These are phyloP conservation scores for Rhodosporidiobolus sp. DNA, from an alignment of 768 basidiomycete genomes.

Conservation along the genomic window DNA sequence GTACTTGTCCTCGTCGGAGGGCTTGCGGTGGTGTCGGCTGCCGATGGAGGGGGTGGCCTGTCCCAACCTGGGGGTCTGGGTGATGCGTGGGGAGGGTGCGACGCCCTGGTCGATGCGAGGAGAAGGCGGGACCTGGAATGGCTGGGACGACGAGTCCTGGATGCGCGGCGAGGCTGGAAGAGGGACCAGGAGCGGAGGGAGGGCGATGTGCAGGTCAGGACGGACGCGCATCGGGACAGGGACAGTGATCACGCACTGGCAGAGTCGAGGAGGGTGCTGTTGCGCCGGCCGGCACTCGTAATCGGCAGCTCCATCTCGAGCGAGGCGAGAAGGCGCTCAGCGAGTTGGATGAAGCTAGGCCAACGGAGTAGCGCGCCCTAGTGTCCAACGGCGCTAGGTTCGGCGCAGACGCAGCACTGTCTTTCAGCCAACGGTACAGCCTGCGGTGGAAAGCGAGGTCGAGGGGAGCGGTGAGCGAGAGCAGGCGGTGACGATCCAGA, in stretches of 20 bases:
- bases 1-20: conserved; percentile 8
- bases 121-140: neutral
- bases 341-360: no score
- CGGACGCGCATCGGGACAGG: neutral
- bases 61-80: neutral
- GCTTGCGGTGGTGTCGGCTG: neutral
- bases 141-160: no score
- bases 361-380: no score
- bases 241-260: neutral
- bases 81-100: neutral
- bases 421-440: neutral
- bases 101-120: neutral
- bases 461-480: no score
- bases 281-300: conserved; percentile 10
- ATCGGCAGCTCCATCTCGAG: conserved; percentile 18
- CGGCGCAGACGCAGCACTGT: neutral
- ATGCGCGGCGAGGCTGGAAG: neutral
- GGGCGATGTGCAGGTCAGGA: neutral
- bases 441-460: no score
- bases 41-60: neutral
- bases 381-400: no score
- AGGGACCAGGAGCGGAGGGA: neutral
- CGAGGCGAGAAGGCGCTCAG: no score
- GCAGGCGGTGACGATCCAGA: no score
- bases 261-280: neutral